These are phyloP conservation scores for Pseudogymnoascus sp. DNA, from an alignment of 2,329 filamentous ascomycete species.

Conservation along the genomic window DNA sequence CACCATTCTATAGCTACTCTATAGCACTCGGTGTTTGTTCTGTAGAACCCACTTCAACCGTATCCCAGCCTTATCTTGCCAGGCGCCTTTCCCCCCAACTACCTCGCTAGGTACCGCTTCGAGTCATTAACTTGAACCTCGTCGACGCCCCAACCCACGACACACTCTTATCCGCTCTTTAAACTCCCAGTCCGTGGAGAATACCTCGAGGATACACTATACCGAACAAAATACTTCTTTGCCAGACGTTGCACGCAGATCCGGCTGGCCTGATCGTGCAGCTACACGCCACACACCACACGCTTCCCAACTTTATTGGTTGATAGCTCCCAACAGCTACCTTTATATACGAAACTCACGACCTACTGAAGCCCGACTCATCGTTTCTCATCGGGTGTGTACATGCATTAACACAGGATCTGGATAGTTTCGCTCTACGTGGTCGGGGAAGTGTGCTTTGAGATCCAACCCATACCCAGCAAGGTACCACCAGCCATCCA, in stretches of 20 bases:
- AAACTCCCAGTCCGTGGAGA: neutral
- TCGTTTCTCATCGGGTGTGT: conserved; percentile 2
- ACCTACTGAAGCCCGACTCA: neutral
- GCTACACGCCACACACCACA: neutral
- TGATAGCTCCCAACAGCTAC: conserved; percentile 4
- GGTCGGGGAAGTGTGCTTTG: conserved; percentile 1
- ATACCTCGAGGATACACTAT: conserved; percentile 4
- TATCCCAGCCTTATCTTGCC: conserved; percentile 6
- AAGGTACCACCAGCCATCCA: conserved; percentile 13
- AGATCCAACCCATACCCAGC: neutral
- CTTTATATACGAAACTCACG: conserved; percentile 5
- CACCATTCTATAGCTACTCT: neutral
- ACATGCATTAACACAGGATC: conserved; percentile 5
- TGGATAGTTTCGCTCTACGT: neutral
- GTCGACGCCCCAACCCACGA: neutral
- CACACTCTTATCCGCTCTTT: neutral
- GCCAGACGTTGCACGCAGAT: conserved; percentile 6
- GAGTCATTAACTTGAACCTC: conserved; percentile 8
- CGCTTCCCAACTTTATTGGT: conserved; percentile 1
- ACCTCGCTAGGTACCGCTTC: neutral
- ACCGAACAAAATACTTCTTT: neutral
- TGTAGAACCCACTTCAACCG: conserved; percentile 2
- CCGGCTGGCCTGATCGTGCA: conserved; percentile 6
- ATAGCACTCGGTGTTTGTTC: neutral
- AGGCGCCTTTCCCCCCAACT: neutral